A percentile compares a stretch with the other conserved stretches of the same genome.
Conservation (phyloP, 208 protist genomes). For the Angomonas ambiguus region DNA sequence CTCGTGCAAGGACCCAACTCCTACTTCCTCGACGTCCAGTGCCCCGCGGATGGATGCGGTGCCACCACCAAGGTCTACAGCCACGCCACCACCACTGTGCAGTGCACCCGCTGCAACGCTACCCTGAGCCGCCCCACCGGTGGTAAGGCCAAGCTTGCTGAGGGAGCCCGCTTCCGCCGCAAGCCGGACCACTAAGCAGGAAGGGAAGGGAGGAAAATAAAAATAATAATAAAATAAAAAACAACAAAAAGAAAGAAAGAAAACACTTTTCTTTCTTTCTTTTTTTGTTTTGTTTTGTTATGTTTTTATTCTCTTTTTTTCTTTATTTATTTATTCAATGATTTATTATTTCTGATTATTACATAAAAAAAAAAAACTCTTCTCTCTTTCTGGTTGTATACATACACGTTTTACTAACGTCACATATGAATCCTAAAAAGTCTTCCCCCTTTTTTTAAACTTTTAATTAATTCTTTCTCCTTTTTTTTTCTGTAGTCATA, state of each 20-base stretch:
- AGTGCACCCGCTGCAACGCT: constrained; percentile 95
- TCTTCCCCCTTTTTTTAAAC: neutral
- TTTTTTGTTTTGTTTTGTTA: constrained; percentile 4
- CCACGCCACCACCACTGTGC: constrained; percentile 96
- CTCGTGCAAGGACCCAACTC: constrained; percentile 98
- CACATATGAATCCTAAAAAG: neutral
- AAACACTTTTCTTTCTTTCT: neutral
- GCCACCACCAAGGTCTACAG: constrained; percentile 96
- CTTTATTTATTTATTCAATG: constrained; percentile 7
- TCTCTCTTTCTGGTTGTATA: too few relatives aligned
- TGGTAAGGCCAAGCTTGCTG: constrained; percentile 95
- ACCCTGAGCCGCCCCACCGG: constrained; percentile 98
- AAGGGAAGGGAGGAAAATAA: too few relatives aligned
- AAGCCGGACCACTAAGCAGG: constrained; percentile 91
- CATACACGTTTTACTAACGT: constrained; percentile 10
- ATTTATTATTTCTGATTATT: constrained; percentile 8
- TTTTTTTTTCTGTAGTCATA: neutral
- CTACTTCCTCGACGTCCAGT: constrained; percentile 99
- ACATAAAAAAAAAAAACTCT: constrained; percentile 15
- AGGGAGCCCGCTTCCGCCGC: constrained; percentile 94
- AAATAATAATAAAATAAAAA: constrained; percentile 9
- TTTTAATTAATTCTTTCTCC: neutral
- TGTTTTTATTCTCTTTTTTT: neutral
- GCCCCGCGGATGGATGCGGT: constrained; percentile 90
- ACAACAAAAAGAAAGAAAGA: constrained; percentile 17